Percentiles rank a stretch among this genome's conserved stretches.
phyloP scores from a whole-genome alignment of 345 rosid species.

The Gossypium stocksii region DNA sequence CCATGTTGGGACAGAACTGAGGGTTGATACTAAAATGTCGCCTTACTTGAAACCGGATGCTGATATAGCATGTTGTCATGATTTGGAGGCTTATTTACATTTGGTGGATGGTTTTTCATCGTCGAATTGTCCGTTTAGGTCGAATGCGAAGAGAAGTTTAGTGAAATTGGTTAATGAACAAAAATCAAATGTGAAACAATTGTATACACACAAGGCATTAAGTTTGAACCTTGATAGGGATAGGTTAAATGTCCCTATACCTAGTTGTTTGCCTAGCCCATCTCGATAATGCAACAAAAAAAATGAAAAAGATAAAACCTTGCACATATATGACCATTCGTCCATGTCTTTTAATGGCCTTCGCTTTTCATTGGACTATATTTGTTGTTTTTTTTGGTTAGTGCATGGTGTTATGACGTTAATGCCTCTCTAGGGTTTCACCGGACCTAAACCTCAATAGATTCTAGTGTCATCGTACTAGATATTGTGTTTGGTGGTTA shows the following conservation, averaged over 20 bases:
- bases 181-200: slow-evolving; percentile 65
- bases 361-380: too few relatives aligned
- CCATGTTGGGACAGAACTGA: slow-evolving; percentile 59
- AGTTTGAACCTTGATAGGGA: slow-evolving; percentile 38
- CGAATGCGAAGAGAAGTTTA: slow-evolving; percentile 86
- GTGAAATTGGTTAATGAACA: slow-evolving; percentile 67
- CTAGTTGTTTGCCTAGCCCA: slow-evolving; percentile 62
- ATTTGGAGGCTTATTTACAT: slow-evolving; percentile 71
- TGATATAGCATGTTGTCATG: slow-evolving; percentile 86
- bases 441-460: too few relatives aligned
- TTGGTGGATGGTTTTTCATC: slow-evolving; percentile 79
- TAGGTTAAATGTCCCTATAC: slow-evolving; percentile 19
- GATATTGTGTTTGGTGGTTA: too few relatives aligned
- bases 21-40: slow-evolving; percentile 65
- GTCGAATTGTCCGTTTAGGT: slow-evolving; percentile 73
- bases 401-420: too few relatives aligned
- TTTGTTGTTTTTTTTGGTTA: background rate
- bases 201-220: slow-evolving; percentile 71
- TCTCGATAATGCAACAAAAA: slow-evolving; percentile 18
- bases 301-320: background rate
- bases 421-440: too few relatives aligned
- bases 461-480: too few relatives aligned
- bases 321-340: background rate
- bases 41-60: slow-evolving; percentile 59
- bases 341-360: too few relatives aligned